A percentile compares a stretch with the other conserved stretches of the same genome.
Evolutionary conservation across 2,329 filamentous ascomycete genomes (phyloP).

Genomic region (Phymatotrichopsis omnivora): DNA sequence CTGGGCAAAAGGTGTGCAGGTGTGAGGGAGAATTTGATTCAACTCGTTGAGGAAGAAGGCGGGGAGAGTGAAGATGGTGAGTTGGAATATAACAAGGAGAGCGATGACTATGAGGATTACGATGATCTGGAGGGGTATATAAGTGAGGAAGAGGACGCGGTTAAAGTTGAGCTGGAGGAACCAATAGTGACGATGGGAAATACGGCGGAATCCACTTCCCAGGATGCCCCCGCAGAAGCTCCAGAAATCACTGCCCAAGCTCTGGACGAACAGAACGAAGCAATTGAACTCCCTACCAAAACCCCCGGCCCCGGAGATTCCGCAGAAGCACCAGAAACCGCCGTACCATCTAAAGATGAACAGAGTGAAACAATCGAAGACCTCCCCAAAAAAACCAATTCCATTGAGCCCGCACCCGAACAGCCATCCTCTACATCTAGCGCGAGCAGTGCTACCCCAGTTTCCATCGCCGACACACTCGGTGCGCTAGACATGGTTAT

Average conservation of each 20-base stretch:
- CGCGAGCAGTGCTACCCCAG: neutral
- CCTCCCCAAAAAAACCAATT: neutral
- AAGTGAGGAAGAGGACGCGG: slow-evolving; percentile 17
- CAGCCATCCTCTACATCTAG: neutral
- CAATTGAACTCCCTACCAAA: neutral
- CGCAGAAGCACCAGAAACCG: slow-evolving; percentile 2
- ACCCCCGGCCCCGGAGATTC: neutral
- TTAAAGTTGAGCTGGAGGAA: slow-evolving; percentile 7
- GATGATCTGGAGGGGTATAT: slow-evolving; percentile 12
- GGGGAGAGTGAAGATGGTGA: slow-evolving; percentile 14
- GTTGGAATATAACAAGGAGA: slow-evolving; percentile 12
- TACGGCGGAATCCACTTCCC: too few relatives aligned
- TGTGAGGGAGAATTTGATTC: slow-evolving; percentile 21
- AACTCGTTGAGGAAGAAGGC: too few relatives aligned
- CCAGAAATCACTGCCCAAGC: too few relatives aligned
- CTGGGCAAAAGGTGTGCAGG: slow-evolving; percentile 28
- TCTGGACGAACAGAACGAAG: too few relatives aligned
- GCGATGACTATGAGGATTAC: slow-evolving; percentile 16
- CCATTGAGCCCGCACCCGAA: neutral
- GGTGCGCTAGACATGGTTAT: slow-evolving; percentile 31
- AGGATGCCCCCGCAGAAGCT: too few relatives aligned
- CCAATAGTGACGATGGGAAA: slow-evolving; percentile 11
- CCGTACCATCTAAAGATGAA: neutral
- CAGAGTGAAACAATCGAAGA: slow-evolving; percentile 6
- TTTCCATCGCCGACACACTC: slow-evolving; percentile 24